Conservation (phyloP, 2,329 filamentous ascomycete species). For the Penicillium thymicola region DNA sequence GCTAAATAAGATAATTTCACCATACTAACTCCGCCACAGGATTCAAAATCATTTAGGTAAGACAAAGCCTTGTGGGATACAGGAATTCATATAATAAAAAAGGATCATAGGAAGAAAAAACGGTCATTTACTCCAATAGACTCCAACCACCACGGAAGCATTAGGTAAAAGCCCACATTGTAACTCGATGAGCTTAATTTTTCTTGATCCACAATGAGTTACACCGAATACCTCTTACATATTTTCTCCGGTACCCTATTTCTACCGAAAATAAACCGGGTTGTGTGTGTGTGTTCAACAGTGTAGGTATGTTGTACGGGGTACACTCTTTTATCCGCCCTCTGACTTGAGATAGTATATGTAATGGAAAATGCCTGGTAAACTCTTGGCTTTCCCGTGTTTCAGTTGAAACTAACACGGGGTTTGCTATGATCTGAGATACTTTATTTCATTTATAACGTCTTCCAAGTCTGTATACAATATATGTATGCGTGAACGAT, state of each 20-base stretch:
- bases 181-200: conserved; percentile 21
- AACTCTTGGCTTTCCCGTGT: not conserved
- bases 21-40: not conserved
- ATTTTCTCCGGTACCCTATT: not conserved
- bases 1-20: not conserved
- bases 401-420: not conserved
- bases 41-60: conserved; percentile 13
- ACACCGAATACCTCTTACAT: conserved; percentile 2
- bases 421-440: not conserved
- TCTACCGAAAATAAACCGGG: not conserved
- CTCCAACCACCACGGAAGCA: conserved; percentile 17
- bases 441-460: not conserved
- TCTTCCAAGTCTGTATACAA: not conserved
- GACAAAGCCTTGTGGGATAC: not conserved
- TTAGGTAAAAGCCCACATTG: conserved; percentile 23
- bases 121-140: conserved; percentile 14
- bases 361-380: not conserved
- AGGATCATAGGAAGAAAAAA: conserved; percentile 8
- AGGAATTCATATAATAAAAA: conserved; percentile 8
- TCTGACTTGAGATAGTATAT: not conserved
- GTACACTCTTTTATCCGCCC: not conserved
- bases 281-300: not conserved
- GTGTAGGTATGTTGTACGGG: no score
- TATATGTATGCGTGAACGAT: not conserved
- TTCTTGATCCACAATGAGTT: conserved; percentile 13